Evolutionary conservation across 371 early-diverging fungal species (phyloP), one percentile per base, ranked within the genome.

Genomic region (Homolaphlyctis polyrhiza): DNA sequence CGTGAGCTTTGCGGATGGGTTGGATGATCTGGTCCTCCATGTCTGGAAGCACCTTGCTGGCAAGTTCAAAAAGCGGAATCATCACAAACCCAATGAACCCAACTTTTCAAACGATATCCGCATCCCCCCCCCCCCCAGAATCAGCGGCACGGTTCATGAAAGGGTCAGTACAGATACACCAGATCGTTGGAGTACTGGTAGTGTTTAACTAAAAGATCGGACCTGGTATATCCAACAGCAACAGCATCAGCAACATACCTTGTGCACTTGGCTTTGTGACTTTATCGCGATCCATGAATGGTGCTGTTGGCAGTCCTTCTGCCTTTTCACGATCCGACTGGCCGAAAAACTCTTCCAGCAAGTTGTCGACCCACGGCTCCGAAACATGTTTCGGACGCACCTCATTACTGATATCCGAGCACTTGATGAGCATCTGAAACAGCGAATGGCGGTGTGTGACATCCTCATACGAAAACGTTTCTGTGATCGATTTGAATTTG

Each of bases 301-400:
- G 80, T 1, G 83, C 80, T n/a, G 71, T 72, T 14, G 82, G 82
- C 14, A 84, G 65, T 0, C 83, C 81, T 39, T 80, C 76, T 3
- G 61, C 66, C 67, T 80, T 82, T 63, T 84, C 84, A 16, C 58
- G 57, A 62, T 84, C 84, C 1, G 74, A 75, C 58, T 84, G 84
- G 35, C 63, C 54, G 64, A 82, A 82, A 61, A 82, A 82, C 65
- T 84, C 84, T 62, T 80, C 79, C 2, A 82, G 66, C 28, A 84
- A 66, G 60, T 71, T 70, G 65, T 81, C 84, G n/a, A 82, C 79
- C 84, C 84, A 84, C n/a, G 81, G 79, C 57, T 84, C 82, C 1
- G 78, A 71, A 13, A 84, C 70, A 36, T 75, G 65, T 47, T 70
- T 73, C 4, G 77, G 77, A 18, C 79, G 66, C 21, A 73, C 77